phyloP scores from a whole-genome alignment of 2,329 filamentous ascomycete genomes.

The Macroventuria anomochaeta region DNA sequence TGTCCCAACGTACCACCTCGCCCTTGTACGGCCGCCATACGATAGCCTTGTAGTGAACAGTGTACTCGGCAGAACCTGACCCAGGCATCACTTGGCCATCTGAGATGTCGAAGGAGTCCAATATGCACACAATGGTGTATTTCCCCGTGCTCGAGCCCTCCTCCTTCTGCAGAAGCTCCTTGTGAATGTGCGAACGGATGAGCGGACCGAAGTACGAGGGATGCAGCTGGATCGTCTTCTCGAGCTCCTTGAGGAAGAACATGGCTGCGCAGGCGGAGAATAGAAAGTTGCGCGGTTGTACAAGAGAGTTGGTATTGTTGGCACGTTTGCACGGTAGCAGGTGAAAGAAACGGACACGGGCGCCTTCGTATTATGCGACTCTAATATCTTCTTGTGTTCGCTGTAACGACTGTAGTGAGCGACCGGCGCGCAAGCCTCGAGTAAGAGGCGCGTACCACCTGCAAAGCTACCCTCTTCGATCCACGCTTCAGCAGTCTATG shows the following conservation, averaged over 20 bases:
- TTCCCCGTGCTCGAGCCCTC: slow-evolving; percentile 94
- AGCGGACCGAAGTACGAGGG: slow-evolving; percentile 96
- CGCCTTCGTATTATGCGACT: slow-evolving; percentile 33
- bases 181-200: slow-evolving; percentile 89
- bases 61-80: slow-evolving; percentile 91
- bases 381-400: slow-evolving; percentile 34
- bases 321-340: slow-evolving; percentile 23
- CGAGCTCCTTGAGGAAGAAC: slow-evolving; percentile 98
- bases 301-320: slow-evolving; percentile 17
- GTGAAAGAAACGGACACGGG: slow-evolving; percentile 16
- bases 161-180: slow-evolving; percentile 88
- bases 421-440: slow-evolving; percentile 30
- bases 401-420: slow-evolving; percentile 28
- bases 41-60: slow-evolving; percentile 91
- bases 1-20: slow-evolving; percentile 76
- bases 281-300: slow-evolving; percentile 15
- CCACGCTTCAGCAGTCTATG: slow-evolving; percentile 34
- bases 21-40: slow-evolving; percentile 98
- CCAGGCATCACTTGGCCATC: slow-evolving; percentile 91
- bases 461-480: slow-evolving; percentile 32
- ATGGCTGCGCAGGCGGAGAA: slow-evolving; percentile 59
- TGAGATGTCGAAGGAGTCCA: slow-evolving; percentile 94
- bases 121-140: slow-evolving; percentile 97
- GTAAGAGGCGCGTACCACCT: slow-evolving; percentile 40
- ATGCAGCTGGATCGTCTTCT: slow-evolving; percentile 92